Base-by-base conservation (phyloP, 1,284 basidiomycete species). In the Gomphus bonarii region DNA sequence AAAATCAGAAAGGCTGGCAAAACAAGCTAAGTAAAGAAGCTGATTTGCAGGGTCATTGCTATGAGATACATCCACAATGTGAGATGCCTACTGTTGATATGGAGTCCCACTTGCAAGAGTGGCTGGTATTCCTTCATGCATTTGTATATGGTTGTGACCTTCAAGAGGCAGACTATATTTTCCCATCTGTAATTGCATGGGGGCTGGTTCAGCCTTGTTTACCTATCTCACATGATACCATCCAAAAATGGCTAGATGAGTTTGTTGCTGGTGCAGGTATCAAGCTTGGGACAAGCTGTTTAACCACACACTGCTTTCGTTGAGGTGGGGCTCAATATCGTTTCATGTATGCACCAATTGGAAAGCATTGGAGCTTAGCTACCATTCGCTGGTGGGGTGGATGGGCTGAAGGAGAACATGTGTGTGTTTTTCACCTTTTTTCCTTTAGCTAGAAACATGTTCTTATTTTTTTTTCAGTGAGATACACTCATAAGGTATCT, bases 331-430 rank as follows among this genome's bases (percentile, higher is more conserved):
- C 71, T 0, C 72, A 75, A 53, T 73, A 73, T 38, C 61, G 66
- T 0, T 72, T 75, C 50, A 73, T 73, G 65, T 67, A 61, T 58
- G 69, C 69, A 0, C 70, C 69, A 0, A 18, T 69, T 10, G 66
- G 68, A 0, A 52, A 67, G 42, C 59, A 64, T 1, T 75, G 73
- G 73, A 62, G 67, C 0, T 55, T 74, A 7, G 63, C 55, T 7
- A 64, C 57, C 1, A 64, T 73, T 10, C 63, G 66, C 1, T 74
- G 72, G 72, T 75, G 73, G 73, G 72, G 72, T 11, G n/a, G 44
- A 47, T 47, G n/a, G 44, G 44, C 28, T 22, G 44, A n/a, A 3
- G 12, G n/a, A 3, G 42, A 44, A 44, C 42, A 44, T 38, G 36
- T 38, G 36, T n/a, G n/a, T 47, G 5, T 47, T n/a, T 44, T 44